These are phyloP conservation scores for Trichomonas gallinae DNA, from an alignment of 208 protist genomes.

Conservation along the genomic window DNA sequence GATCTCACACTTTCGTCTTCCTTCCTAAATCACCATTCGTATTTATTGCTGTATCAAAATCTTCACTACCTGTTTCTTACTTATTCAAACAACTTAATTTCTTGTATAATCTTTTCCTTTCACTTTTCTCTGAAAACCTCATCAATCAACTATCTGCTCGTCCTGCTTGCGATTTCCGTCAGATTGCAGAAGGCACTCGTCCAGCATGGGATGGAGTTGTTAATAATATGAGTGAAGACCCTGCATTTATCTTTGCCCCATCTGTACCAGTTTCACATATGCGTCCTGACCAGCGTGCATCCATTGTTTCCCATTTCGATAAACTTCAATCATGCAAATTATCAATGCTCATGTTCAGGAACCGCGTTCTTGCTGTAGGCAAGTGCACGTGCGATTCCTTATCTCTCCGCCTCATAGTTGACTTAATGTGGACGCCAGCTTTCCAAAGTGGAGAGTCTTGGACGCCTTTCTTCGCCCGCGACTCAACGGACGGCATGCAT, in stretches of 20 bases:
- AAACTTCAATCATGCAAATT: not conserved
- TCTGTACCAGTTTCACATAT: not conserved
- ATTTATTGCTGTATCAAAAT: not conserved
- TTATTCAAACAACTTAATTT: slow-evolving; percentile 19
- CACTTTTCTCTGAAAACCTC: not conserved
- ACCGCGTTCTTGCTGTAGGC: not conserved
- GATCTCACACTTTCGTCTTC: not conserved
- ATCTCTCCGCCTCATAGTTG: not conserved
- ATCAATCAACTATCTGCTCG: not conserved
- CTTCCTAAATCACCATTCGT: slow-evolving; percentile 4
- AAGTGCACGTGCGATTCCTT: not conserved
- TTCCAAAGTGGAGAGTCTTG: not conserved
- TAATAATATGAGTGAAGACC: slow-evolving; percentile 16
- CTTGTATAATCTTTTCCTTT: not conserved
- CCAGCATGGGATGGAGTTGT: slow-evolving; percentile 14
- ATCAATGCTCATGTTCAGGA: not conserved
- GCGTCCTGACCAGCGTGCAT: not conserved
- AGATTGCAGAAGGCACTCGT: not conserved
- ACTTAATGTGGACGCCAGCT: not conserved
- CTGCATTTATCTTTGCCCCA: slow-evolving; percentile 9
- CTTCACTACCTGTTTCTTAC: not conserved
- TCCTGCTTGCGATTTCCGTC: not conserved
- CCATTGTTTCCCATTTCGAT: not conserved
- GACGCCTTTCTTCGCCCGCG: not conserved
- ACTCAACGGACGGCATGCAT: not conserved